Base-by-base conservation (phyloP, 1,284 basidiomycete species). In the Leccinum holopus region DNA sequence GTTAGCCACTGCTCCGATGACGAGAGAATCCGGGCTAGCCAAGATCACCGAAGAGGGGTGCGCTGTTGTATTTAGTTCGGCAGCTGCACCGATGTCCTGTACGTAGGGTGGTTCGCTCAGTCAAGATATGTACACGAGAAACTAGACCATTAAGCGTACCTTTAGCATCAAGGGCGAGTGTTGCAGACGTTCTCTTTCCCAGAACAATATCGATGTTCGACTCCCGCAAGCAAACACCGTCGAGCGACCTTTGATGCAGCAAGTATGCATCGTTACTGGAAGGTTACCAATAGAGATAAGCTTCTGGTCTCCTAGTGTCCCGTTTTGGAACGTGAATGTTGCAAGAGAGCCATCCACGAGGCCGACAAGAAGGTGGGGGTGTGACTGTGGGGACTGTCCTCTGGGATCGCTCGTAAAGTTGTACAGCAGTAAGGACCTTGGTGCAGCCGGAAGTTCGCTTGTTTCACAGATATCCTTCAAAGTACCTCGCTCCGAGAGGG, bases 301-400 rank as follows among this genome's bases (percentile, higher is more conserved):
- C 68, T 88, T 90, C 68, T 79, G 76, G 53, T 86, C 84, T 55
- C 73, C 78, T n/a, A 86, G 67, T 61, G 79, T 66, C 39, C 79
- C 81, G 67, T 77, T 81, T 33, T 67, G 71, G 54, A 77, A 80
- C 12, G 76, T 66, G 66, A 87, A 89, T 5, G 84, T 81, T 3
- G 87, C 81, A n/a, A 97, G 80, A 3, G 85, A 85, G 1, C 96
- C 96, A 73, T 97, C 87, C 5, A 84, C 86, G 5, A 96, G 78
- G 1, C 95, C 95, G 9, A 87, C 86, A 21, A 98, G 78, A 5
- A 98, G 80, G 65, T 88, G 84, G 0, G 85, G 80, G 60, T 78
- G 76, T 63, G 67, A 73, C 55, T 82, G 75, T 12, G 71, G 59
- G 49, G 73, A 76, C 61, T 78, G 77, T 16, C 74, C 62, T 56